These are phyloP conservation scores for Fusarium longipes DNA, from an alignment of 2,329 filamentous ascomycete genomes.

Conservation along the genomic window DNA sequence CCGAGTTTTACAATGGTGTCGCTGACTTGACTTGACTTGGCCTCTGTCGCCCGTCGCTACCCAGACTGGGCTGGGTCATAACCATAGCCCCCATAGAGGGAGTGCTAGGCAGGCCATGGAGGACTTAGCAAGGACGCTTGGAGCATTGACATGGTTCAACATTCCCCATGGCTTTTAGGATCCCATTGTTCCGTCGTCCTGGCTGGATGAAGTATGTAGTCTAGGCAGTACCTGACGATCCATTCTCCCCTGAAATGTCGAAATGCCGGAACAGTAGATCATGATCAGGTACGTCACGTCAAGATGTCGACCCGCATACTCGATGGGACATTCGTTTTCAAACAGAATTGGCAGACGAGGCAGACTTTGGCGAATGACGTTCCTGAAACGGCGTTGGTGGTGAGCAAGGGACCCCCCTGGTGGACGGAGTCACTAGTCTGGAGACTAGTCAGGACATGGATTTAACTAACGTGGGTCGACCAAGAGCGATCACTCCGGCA, in stretches of 20 bases:
- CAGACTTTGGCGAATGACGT: conserved; percentile 41
- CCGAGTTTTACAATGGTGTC: conserved; percentile 20
- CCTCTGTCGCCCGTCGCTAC: conserved; percentile 14
- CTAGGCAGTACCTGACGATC: conserved; percentile 22
- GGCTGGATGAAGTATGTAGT: neutral
- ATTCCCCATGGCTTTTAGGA: conserved; percentile 10
- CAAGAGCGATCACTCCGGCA: conserved; percentile 45
- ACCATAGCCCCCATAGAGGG: conserved; percentile 13
- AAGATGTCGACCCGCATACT: conserved; percentile 7
- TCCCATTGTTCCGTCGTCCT: conserved; percentile 1
- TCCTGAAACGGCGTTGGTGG: conserved; percentile 45
- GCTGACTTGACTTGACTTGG: conserved; percentile 23
- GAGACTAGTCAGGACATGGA: conserved; percentile 42
- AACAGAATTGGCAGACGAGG: conserved; percentile 10
- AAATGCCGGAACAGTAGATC: conserved; percentile 18
- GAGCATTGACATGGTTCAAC: neutral
- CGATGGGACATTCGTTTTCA: conserved; percentile 1
- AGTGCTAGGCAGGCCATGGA: conserved; percentile 21
- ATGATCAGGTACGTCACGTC: conserved; percentile 32
- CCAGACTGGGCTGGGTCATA: conserved; percentile 6
- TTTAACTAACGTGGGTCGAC: conserved; percentile 40
- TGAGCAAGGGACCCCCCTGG: conserved; percentile 37
- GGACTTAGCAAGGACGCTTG: conserved; percentile 27
- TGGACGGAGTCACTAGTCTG: conserved; percentile 31
- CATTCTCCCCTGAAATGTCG: conserved; percentile 15